These are phyloP conservation scores for Lasiodiplodia theobromae DNA, from an alignment of 2,329 filamentous ascomycete species.

Conservation along the genomic window DNA sequence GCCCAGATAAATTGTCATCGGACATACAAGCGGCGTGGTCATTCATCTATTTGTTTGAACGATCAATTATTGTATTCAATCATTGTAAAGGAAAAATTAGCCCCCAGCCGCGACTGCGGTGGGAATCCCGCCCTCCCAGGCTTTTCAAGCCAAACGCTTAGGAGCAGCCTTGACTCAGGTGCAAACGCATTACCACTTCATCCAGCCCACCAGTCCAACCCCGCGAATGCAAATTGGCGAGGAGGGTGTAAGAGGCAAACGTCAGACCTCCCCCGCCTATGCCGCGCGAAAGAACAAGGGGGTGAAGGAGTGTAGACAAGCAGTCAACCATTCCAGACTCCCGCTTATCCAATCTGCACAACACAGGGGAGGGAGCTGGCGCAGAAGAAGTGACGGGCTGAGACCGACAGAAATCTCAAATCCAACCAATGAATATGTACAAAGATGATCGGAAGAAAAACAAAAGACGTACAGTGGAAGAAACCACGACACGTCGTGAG, in stretches of 20 bases:
- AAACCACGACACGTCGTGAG: not conserved
- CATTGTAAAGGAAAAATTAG: not conserved
- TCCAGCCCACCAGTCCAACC: not conserved
- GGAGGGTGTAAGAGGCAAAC: not conserved
- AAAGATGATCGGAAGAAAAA: not conserved
- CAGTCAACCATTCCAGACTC: no score
- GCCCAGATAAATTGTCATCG: not conserved
- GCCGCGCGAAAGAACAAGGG: not conserved
- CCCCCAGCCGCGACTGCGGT: not conserved
- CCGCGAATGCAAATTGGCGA: not conserved
- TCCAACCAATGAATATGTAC: not conserved
- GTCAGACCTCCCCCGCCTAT: not conserved
- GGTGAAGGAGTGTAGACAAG: no score
- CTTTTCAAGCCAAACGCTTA: not conserved
- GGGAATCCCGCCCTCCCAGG: not conserved
- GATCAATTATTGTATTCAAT: not conserved
- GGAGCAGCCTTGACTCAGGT: not conserved
- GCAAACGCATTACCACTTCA: not conserved
- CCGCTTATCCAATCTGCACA: not conserved
- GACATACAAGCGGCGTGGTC: not conserved
- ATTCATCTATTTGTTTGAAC: not conserved
- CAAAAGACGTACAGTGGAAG: not conserved
- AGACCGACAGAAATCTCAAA: not conserved
- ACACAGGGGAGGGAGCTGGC: constrained; percentile 2
- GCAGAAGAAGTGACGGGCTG: not conserved